Base-by-base conservation (phyloP, 2,329 filamentous ascomycete species). In the Domatiomyces globalis region DNA sequence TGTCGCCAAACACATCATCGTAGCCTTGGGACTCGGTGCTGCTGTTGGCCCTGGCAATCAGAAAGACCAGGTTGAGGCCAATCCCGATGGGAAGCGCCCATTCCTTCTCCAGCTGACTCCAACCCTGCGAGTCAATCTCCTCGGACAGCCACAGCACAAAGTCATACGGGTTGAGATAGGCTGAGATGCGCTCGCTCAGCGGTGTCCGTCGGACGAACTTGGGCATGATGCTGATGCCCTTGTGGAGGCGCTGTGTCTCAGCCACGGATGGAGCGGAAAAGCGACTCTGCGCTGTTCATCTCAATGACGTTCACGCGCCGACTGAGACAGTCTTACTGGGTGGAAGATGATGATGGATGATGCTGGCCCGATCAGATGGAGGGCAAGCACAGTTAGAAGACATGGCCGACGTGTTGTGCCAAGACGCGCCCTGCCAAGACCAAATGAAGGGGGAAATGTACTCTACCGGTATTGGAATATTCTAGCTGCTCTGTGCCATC, bases 141-240 rank as follows among this genome's bases (percentile, higher is more conserved):
- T 96, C 90, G 0, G 87, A 94, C 1, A 94, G 69, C 85, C 87
- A 95, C 17, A 98, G 79, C 50, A 92, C 71, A 63, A 90, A 85
- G 69, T 98, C 92, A 71, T 85, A 83, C 2, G 87, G 87, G 63
- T 96, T 90, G 53, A 95, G 72, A 66, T 81, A 81, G 51, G 85
- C 76, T 65, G 81, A 80, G 66, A 96, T 77, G 66, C 90, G 86
- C 75, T 96, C 84, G 27, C 71, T 65, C 60, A 95, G 77, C 65
- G 92, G 83, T 65, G 80, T 80, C 62, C 81, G 82, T 65, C 92
- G 87, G 60, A 98, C 81, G 56, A 95, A 78, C 62, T 83, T 82
- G 61, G 88, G 87, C 76, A 87, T 84, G 65, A 12, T 49, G 45
- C 17, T 15, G 53, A 22, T 43, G 17, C 29, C 10, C 47, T 44